A percentile compares a stretch with the other conserved stretches of the same genome.
Conservation (phyloP, 148 eudicot genomes). For the Euryodendron excelsum region DNA sequence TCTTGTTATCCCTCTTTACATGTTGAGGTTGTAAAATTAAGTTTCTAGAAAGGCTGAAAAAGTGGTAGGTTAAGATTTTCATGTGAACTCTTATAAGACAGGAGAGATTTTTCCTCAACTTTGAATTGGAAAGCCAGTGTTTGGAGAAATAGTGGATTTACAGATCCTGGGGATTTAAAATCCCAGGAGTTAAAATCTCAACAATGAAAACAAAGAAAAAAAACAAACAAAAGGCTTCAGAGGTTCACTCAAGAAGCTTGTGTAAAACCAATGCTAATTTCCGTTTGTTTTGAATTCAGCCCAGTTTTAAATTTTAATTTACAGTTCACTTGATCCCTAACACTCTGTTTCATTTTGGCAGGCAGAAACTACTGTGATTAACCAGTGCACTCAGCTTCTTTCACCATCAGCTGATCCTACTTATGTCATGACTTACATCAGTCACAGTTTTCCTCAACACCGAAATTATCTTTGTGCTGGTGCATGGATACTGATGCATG, state of each 20-base stretch:
- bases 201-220: not conserved
- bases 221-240: no score
- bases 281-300: not conserved
- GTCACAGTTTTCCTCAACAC: slow-evolving; percentile 81
- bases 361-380: slow-evolving; percentile 90
- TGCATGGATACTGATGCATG: slow-evolving; percentile 96
- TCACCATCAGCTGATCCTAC: slow-evolving; percentile 83
- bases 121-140: not conserved
- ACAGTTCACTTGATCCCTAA: not conserved
- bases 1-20: no score
- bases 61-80: not conserved
- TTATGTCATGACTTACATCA: slow-evolving; percentile 76
- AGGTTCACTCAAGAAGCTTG: no score
- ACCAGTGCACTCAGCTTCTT: slow-evolving; percentile 93
- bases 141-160: not conserved
- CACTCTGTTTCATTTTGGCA: slow-evolving; percentile 40
- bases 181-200: not conserved
- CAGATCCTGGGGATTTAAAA: not conserved
- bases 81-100: not conserved
- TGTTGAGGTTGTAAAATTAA: not conserved
- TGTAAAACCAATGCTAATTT: not conserved
- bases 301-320: not conserved
- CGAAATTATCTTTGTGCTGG: slow-evolving; percentile 96
- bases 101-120: not conserved
- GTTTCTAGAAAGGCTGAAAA: not conserved